A percentile compares a stretch with the other conserved stretches of the same genome.
Evolutionary conservation across 129 eudicot genomes (phyloP).

Genomic region (Scalesia atractyloides): DNA sequence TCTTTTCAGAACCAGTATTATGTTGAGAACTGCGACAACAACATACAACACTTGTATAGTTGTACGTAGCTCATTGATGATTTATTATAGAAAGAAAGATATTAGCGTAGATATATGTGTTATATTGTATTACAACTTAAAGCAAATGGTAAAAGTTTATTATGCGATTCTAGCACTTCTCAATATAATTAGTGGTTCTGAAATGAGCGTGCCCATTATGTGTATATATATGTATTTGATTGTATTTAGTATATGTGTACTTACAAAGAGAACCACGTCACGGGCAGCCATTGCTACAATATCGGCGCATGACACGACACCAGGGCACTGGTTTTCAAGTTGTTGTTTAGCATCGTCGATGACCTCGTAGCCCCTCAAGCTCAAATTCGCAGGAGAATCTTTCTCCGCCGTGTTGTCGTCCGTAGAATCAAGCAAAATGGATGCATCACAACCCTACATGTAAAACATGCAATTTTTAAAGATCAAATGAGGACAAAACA

Average conservation of each 20-base stretch:
- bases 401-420: slow-evolving; percentile 83
- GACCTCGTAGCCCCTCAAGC: slow-evolving; percentile 82
- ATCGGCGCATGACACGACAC: slow-evolving; percentile 95
- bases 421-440: slow-evolving; percentile 81
- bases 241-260: background rate
- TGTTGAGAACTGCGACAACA: no score
- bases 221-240: background rate
- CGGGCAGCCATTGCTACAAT: slow-evolving; percentile 96
- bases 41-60: no score
- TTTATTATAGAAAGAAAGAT: no score
- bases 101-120: no score
- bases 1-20: no score
- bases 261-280: slow-evolving; percentile 91
- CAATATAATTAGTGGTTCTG: no score
- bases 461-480: background rate
- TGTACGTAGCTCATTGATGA: no score
- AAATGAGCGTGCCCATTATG: no score
- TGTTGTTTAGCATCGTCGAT: slow-evolving; percentile 73
- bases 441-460: slow-evolving; percentile 86
- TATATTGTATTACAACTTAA: no score
- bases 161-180: no score
- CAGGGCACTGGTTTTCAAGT: slow-evolving; percentile 77
- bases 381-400: slow-evolving; percentile 93
- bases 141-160: no score
- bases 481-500: background rate